Evolutionary conservation across 805 yeast species (phyloP).

Genomic region (Naumovozyma baii): DNA sequence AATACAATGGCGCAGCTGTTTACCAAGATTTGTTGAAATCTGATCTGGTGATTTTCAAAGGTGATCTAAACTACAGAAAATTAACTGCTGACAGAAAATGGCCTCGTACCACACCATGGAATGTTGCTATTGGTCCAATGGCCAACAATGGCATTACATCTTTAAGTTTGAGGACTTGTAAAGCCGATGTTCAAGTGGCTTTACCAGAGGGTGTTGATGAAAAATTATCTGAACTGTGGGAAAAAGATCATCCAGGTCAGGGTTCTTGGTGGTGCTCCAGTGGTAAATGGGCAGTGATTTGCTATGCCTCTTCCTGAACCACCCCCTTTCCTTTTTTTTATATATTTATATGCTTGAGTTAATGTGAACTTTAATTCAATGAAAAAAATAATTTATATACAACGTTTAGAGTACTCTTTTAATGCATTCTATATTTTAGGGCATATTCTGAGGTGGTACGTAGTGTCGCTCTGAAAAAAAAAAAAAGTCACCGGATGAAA

Average conservation of each 20-base stretch:
- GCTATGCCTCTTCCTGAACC: constrained; percentile 30
- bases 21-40: constrained; percentile 55
- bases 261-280: constrained; percentile 77
- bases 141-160: constrained; percentile 53
- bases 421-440: too few relatives aligned
- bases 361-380: background rate
- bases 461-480: too few relatives aligned
- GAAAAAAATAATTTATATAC: too few relatives aligned
- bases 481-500: too few relatives aligned
- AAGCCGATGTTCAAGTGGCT: constrained; percentile 93
- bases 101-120: constrained; percentile 73
- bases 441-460: too few relatives aligned
- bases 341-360: too few relatives aligned
- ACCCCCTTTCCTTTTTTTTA: too few relatives aligned
- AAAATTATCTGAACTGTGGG: constrained; percentile 53
- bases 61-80: constrained; percentile 93
- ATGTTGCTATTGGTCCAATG: constrained; percentile 57
- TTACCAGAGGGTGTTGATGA: constrained; percentile 65
- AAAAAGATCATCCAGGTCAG: constrained; percentile 45
- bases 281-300: constrained; percentile 91
- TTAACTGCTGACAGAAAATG: constrained; percentile 84
- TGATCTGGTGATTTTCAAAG: constrained; percentile 74
- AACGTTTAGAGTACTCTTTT: too few relatives aligned
- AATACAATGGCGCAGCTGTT: constrained; percentile 45
- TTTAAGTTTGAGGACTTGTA: constrained; percentile 80